Base-by-base conservation (phyloP, 2,329 filamentous ascomycete species). In the Fusarium annulatum region DNA sequence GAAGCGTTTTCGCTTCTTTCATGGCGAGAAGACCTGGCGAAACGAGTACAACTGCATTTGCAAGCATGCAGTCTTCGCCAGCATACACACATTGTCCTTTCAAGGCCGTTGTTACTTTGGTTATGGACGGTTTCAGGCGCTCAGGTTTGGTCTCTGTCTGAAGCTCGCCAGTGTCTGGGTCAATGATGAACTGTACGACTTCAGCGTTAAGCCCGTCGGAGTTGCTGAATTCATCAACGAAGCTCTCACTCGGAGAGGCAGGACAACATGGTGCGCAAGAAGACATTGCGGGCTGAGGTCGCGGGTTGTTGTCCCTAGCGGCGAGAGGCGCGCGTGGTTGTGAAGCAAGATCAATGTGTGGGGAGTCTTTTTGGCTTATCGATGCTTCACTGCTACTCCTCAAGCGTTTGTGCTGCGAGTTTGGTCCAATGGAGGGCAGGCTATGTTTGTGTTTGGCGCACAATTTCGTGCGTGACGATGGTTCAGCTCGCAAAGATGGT, bases 11-110 rank as follows among this genome's bases (percentile, higher is more conserved):
- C 0, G 81, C 81, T 10, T 86, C 16, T 71, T 79, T 55, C 26
- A 28, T 79, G 1, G 76, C 64, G 18, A 84, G 76, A 21, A 88
- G 82, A 56, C 81, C 84, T 0, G 84, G 83, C 0, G 85, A 81
- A 4, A 88, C 76, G 4, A 89, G 69, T 38, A 89, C 72, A 0
- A 78, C 76, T 41, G 72, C 80, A 21, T 78, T 79, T 1, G 76
- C 72, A 28, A 89, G 74, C 3, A 79, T 75, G 66, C 87, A 89
- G 14, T 78, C 61, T 1, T 72, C 46, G 9, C 79, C 78, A 14
- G 77, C 79, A 41, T 81, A 79, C 3, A 70, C 67, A 66, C 86
- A 88, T 19, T 18, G 41, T 19, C 34, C 26, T n/a, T 26, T 21
- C 16, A 33, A 38, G 18, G 34, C 19, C 19, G 33, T n/a, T 19